These are phyloP conservation scores for Chlamydomonas schloesseri DNA, from an alignment of 139 green algal genomes.

Conservation along the genomic window DNA sequence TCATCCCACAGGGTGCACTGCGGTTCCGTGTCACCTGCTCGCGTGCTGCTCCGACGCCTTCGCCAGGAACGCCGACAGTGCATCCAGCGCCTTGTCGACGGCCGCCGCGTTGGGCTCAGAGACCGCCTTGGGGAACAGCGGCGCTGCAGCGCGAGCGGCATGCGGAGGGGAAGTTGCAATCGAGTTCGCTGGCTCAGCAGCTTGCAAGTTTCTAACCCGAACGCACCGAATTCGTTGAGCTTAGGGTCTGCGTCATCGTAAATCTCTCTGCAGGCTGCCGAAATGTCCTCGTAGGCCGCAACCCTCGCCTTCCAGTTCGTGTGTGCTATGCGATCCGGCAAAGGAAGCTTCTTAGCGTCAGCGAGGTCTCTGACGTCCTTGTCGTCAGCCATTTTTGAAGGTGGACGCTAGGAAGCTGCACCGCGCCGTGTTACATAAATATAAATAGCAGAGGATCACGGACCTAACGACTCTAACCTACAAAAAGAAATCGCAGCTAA, in stretches of 20 bases:
- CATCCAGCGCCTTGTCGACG: constrained; percentile 93
- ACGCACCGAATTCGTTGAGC: constrained; percentile 77
- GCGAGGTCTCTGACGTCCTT: constrained; percentile 55
- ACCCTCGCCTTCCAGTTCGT: constrained; percentile 92
- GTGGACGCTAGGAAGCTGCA: no score
- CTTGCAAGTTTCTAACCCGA: neutral
- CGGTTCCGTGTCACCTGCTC: constrained; percentile 63
- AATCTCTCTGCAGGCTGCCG: constrained; percentile 61
- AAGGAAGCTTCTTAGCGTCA: constrained; percentile 74
- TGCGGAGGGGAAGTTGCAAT: neutral
- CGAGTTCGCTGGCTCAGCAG: neutral
- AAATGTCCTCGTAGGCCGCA: constrained; percentile 85
- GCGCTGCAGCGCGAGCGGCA: constrained; percentile 59
- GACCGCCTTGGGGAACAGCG: constrained; percentile 86
- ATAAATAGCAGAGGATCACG: no score
- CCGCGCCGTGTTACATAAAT: no score
- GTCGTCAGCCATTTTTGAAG: constrained; percentile 29
- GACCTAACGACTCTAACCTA: no score
- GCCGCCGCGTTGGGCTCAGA: constrained; percentile 90
- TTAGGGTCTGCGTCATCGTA: constrained; percentile 74
- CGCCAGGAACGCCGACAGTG: constrained; percentile 70
- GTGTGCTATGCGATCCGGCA: constrained; percentile 78
- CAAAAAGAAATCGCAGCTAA: no score
- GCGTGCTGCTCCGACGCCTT: constrained; percentile 71
- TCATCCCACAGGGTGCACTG: no score